Evolutionary conservation across 2,329 filamentous ascomycete genomes (phyloP).

Genomic region (Ophiosphaerella narmari): DNA sequence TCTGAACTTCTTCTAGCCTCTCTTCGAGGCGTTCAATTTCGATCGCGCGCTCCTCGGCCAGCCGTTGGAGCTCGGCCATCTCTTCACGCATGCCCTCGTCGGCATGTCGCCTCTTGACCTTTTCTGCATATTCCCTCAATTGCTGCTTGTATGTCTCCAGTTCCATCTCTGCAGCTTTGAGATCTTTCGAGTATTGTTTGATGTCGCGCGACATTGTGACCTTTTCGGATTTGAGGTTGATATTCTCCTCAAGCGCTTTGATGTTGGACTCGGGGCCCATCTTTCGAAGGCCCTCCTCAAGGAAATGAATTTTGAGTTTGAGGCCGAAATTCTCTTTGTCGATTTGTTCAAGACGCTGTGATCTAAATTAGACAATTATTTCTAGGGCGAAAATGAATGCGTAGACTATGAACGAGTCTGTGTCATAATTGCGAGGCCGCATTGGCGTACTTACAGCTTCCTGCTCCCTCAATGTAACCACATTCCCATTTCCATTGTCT

Average conservation of each 20-base stretch:
- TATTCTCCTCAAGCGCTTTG: conserved; percentile 88
- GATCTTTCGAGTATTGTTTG: conserved; percentile 80
- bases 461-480: conserved; percentile 89
- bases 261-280: conserved; percentile 89
- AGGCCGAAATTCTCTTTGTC: conserved; percentile 98
- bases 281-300: conserved; percentile 88
- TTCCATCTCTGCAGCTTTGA: conserved; percentile 81
- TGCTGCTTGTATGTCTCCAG: conserved; percentile 83
- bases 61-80: conserved; percentile 53
- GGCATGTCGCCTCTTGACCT: conserved; percentile 74
- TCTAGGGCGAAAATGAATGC: not conserved
- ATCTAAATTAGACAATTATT: conserved; percentile 3
- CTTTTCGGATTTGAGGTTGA: conserved; percentile 91
- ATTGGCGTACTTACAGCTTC: conserved; percentile 68
- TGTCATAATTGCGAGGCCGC: no score
- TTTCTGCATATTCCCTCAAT: conserved; percentile 80
- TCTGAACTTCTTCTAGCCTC: conserved; percentile 37
- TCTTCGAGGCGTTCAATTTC: conserved; percentile 43
- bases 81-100: conserved; percentile 72
- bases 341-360: conserved; percentile 80
- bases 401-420: not conserved
- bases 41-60: conserved; percentile 50
- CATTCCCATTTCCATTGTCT: conserved; percentile 84
- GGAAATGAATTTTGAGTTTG: conserved; percentile 69
- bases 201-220: conserved; percentile 89